Evolutionary conservation across 2,329 filamentous ascomycete genomes (phyloP).

Genomic region (Trichoderma semiorbis): DNA sequence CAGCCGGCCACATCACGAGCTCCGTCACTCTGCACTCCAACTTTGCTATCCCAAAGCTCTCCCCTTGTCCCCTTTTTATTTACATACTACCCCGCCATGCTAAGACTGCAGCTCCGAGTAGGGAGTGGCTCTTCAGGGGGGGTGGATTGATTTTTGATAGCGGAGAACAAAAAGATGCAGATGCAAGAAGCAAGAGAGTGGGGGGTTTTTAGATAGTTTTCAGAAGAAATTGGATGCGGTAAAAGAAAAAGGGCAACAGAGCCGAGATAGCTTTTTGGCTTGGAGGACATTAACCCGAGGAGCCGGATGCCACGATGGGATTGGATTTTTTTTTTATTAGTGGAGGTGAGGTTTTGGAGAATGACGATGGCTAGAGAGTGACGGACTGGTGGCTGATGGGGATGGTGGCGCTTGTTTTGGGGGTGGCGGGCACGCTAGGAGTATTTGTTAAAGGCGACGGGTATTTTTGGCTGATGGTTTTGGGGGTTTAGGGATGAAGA

Average conservation of each 20-base stretch:
- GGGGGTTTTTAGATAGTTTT: neutral
- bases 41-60: slow-evolving; percentile 1
- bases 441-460: neutral
- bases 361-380: neutral
- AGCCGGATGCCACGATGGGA: slow-evolving; percentile 5
- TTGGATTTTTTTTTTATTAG: neutral
- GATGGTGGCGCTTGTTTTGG: neutral
- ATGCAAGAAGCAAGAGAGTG: neutral
- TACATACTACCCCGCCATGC: slow-evolving; percentile 8
- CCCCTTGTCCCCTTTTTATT: slow-evolving; percentile 10
- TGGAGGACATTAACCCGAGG: neutral
- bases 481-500: neutral
- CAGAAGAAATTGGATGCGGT: neutral
- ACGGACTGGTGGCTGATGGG: neutral
- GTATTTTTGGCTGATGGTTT: neutral
- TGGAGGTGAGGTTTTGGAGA: neutral
- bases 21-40: neutral
- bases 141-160: neutral
- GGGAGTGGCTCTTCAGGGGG: neutral
- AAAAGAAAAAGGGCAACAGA: neutral
- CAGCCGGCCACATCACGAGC: neutral
- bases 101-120: neutral
- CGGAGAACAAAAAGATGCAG: neutral
- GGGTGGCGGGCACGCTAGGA: slow-evolving; percentile 6
- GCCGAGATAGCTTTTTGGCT: neutral